phyloP scores from a whole-genome alignment of 2,329 filamentous ascomycete species.

The Clonostachys rosea region DNA sequence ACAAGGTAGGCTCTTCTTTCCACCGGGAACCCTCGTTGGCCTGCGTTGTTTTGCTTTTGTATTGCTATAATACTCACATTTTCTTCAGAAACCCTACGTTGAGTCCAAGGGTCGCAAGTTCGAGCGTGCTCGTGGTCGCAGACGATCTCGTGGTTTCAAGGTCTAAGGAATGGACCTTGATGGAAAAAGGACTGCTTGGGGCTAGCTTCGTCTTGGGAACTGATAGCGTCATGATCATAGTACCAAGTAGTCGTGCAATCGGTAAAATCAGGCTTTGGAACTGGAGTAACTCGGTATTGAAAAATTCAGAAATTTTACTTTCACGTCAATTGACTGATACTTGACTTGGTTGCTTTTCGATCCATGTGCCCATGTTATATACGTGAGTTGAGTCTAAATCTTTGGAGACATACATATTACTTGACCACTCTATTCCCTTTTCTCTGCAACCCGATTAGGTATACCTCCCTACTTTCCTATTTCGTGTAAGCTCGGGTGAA shows the following conservation, averaged over 20 bases:
- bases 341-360: too few species aligned
- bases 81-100: slow-evolving; percentile 81
- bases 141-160: slow-evolving; percentile 99
- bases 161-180: slow-evolving; percentile 62
- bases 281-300: slow-evolving; percentile 37
- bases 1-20: slow-evolving; percentile 67
- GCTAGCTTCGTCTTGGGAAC: background rate
- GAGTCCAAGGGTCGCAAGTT: slow-evolving; percentile 99
- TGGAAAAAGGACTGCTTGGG: slow-evolving; percentile 4
- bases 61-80: slow-evolving; percentile 22
- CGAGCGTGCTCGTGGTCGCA: slow-evolving; percentile 97
- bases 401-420: too few species aligned
- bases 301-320: slow-evolving; percentile 5
- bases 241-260: background rate
- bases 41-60: background rate
- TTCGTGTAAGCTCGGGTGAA: background rate
- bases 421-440: slow-evolving; percentile 33
- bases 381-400: too few species aligned
- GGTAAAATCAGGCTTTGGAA: slow-evolving; percentile 4
- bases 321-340: background rate
- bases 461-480: slow-evolving; percentile 64
- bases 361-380: too few species aligned
- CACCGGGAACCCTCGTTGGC: background rate
- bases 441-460: slow-evolving; percentile 74
- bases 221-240: background rate